These are phyloP conservation scores for Alliaria petiolata DNA, from an alignment of 345 rosid species.

Conservation along the genomic window DNA sequence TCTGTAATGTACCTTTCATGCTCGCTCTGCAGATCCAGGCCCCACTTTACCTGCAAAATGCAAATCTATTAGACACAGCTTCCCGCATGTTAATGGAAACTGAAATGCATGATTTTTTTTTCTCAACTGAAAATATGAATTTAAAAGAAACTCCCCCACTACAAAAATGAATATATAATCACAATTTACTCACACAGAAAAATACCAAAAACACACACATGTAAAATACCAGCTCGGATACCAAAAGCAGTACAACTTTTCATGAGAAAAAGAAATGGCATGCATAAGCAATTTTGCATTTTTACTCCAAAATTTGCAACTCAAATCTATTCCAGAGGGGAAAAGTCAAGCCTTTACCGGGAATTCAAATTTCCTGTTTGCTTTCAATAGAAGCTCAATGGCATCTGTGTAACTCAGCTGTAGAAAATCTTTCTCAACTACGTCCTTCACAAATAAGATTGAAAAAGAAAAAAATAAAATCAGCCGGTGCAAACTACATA, in stretches of 20 bases:
- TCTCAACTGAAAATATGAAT: background rate
- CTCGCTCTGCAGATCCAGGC: slow-evolving; percentile 95
- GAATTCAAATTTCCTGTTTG: slow-evolving; percentile 81
- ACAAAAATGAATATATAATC: background rate
- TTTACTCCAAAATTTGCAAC: background rate
- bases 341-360: slow-evolving; percentile 49
- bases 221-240: background rate
- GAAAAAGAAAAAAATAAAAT: background rate
- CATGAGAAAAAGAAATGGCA: background rate
- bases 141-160: background rate
- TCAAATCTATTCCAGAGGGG: background rate
- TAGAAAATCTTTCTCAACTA: slow-evolving; percentile 83
- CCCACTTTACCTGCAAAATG: slow-evolving; percentile 81
- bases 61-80: background rate
- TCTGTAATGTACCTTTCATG: slow-evolving; percentile 98
- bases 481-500: slow-evolving; percentile 6
- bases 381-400: slow-evolving; percentile 73
- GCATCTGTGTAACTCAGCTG: slow-evolving; percentile 90
- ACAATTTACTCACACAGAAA: background rate
- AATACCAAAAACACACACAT: background rate
- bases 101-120: background rate
- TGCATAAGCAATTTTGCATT: background rate
- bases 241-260: background rate
- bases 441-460: slow-evolving; percentile 47
- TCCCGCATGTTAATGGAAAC: background rate